Evolutionary conservation across 331 rosid species (phyloP), one percentile per base, ranked within the genome.

Genomic region (Pyrus hybrid): DNA sequence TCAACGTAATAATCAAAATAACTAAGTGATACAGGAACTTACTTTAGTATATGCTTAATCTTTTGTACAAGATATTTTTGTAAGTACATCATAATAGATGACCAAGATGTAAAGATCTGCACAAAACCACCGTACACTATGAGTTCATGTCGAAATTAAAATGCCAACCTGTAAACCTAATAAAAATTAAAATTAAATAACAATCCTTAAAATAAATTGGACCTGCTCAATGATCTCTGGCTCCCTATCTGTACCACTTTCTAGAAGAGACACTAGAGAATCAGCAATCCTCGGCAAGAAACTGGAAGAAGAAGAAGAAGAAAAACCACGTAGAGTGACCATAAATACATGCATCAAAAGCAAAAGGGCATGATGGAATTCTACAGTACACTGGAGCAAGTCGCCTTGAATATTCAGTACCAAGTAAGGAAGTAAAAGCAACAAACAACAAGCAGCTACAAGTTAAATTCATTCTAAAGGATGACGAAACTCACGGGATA

Each of bases 161-260:
- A 20, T 3, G 21, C 60, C 60, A 53, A 53, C 58, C 32, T 45
- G 30, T 41, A 30, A 35, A 67, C 63, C 65, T 21, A 69, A 67
- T 6, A 54, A 63, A 32, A 10, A 72, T 33, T 62, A 78, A 29
- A 23, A 12, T 20, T 14, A 76, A 41, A 22, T n/a, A 78, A 21
- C 57, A 78, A 22, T 26, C 37, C 3, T 35, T 53, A 66, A 51
- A 57, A 58, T 66, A 32, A 64, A 45, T 30, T 75, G 43, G 70
- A 93, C 98, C 98, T 90, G 91, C 90, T 90, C 93, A 69, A 94
- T 78, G 82, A 90, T 88, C 82, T 91, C 95, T 12, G 97, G 96
- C 79, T 94, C 99, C 87, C 85, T 87, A 76, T 88, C 97, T 37
- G 85, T 93, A 65, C 99, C 99, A 83, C 85, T 80, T 82, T 88